Evolutionary conservation across 495 filamentous ascomycete species (phyloP).

Genomic region (Polyplosphaeria fusca): DNA sequence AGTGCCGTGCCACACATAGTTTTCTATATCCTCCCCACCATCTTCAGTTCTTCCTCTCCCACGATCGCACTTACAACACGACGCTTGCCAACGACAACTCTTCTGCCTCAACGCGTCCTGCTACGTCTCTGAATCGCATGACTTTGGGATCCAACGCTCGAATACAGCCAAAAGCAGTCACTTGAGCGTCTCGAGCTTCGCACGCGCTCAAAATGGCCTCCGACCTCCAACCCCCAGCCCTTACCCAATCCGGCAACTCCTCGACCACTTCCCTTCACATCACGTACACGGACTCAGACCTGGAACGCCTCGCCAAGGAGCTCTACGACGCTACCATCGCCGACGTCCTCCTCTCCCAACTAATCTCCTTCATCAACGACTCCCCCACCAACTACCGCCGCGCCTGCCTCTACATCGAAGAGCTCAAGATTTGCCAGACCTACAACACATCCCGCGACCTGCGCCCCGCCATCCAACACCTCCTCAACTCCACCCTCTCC

Average conservation of each 20-base stretch:
- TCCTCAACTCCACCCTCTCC: too few relatives aligned
- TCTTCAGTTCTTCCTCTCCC: neutral
- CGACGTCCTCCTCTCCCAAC: slow-evolving; percentile 15
- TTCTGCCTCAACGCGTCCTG: too few relatives aligned
- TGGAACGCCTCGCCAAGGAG: slow-evolving; percentile 5
- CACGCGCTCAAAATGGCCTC: neutral
- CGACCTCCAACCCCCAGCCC: neutral
- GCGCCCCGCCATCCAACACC: too few relatives aligned
- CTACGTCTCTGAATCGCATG: too few relatives aligned
- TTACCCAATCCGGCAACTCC: neutral
- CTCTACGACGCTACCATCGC: slow-evolving; percentile 14
- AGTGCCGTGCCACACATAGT: neutral
- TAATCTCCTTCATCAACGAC: slow-evolving; percentile 16
- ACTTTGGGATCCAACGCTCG: too few relatives aligned
- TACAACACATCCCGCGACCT: too few relatives aligned
- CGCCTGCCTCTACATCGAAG: too few relatives aligned
- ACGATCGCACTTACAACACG: neutral
- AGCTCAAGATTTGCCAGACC: too few relatives aligned
- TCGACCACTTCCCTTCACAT: slow-evolving; percentile 5
- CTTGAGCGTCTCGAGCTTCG: too few relatives aligned
- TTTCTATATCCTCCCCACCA: too few relatives aligned
- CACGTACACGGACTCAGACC: neutral
- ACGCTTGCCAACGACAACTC: neutral
- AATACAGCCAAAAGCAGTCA: too few relatives aligned
- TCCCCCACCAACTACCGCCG: too few relatives aligned